Conservation (phyloP, 306 rosid species). For the Trifolium subterraneum region DNA sequence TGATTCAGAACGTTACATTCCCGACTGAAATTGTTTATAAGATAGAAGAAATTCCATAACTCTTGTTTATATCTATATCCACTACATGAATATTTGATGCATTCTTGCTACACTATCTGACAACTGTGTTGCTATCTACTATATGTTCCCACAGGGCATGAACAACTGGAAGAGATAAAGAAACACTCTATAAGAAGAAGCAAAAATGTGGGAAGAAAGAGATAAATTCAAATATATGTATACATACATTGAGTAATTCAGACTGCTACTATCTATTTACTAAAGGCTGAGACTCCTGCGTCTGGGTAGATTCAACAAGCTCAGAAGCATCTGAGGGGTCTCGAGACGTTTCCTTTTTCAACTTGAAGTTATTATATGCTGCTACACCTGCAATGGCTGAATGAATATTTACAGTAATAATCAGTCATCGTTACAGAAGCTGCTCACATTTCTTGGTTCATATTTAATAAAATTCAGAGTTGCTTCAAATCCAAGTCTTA, state of each 20-base stretch:
- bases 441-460: constrained; percentile 19
- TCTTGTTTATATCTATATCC: constrained; percentile 33
- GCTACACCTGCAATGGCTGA: constrained; percentile 98
- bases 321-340: constrained; percentile 47
- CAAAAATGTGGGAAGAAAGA: constrained; percentile 24
- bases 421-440: constrained; percentile 15
- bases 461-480: constrained; percentile 15
- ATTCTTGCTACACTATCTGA: constrained; percentile 31
- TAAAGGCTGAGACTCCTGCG: constrained; percentile 50
- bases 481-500: constrained; percentile 29
- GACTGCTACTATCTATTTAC: constrained; percentile 61
- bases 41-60: constrained; percentile 31
- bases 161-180: constrained; percentile 36
- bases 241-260: constrained; percentile 54
- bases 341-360: constrained; percentile 74
- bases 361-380: constrained; percentile 88
- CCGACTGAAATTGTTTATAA: constrained; percentile 42
- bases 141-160: constrained; percentile 27
- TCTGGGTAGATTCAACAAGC: constrained; percentile 51
- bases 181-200: constrained; percentile 13
- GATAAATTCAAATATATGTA: constrained; percentile 6
- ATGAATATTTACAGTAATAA: constrained; percentile 38
- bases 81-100: constrained; percentile 38
- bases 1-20: constrained; percentile 35
- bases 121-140: constrained; percentile 39